Base-by-base conservation (phyloP, 163 green algal species). In the Coccomyxa subellipsoidea region DNA sequence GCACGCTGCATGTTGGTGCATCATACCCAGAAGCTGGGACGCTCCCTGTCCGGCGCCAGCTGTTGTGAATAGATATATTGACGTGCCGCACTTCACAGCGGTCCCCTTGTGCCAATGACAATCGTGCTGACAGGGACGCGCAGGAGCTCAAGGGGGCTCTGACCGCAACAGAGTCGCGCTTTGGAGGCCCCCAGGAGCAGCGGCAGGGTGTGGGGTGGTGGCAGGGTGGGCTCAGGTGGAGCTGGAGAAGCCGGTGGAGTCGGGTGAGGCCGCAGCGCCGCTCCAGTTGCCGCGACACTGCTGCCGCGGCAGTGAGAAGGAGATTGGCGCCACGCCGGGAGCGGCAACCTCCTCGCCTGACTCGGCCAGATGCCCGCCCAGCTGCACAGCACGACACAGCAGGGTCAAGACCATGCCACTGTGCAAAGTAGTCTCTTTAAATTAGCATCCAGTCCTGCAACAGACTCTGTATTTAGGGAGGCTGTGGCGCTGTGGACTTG, bases 281-380 rank as follows among this genome's bases (percentile, higher is more conserved):
- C 75, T 66, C 84, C 84, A 88, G 54, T 29, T 54, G 36, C 72
- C 71, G 27, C 54, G 59, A 82, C 85, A 87, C 69, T 85, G 80
- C n/a, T 84, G 82, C 35, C 80, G 35, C 39, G 89, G 78, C 66
- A 92, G 88, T 31, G 82, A 88, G 84, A 90, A 92, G 47, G 84
- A 87, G 85, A 92, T 90, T 25, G 76, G 54, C 78, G 85, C 79
- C n/a, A 59, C 40, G 53, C 84, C 21, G 37, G 38, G 69, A 21
- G 47, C 38, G 69, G 71, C 38, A 39, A 70, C 76, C 12, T 76
- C 83, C 70, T 85, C 75, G 6, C 82, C 79, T 15, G 59, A 70
- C 34, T 91, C 89, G 3, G 90, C 87, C 31, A 92, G 85, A 27
- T 87, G 81, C 4, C 87, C 89, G 40, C 89, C 89, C 54, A 90